Base-by-base conservation (phyloP, 192 early-diverging fungal genomes). In the Coemansia sp. region DNA sequence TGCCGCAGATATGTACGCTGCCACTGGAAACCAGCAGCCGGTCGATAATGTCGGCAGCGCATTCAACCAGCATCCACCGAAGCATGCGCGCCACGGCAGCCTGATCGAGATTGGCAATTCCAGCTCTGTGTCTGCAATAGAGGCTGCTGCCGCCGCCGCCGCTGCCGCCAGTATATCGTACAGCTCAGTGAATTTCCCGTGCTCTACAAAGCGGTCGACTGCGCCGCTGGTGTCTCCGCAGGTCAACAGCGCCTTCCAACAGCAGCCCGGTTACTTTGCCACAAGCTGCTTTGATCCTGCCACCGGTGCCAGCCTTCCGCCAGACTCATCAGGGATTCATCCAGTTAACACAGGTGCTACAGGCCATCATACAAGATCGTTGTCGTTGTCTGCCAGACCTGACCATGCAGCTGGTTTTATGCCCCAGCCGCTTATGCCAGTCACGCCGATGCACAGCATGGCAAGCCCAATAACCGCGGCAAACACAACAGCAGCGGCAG, bases 41-140 rank as follows among this genome's bases (percentile, higher is more conserved):
- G 17, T 41, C 42, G 5, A 19, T 46, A 13, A 25, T 52, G 40
- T 23, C 53, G 40, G 17, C 27, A 59, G 64, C 25, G 52, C 57
- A 23, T 55, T 59, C 4, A 55, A 43, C 56, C 25, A 19, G 44
- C 58, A 34, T 18, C 51, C 57, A 9, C 64, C 57, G 9, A 74
- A 74, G 58, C 66, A 74, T 21, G 62, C 62, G 7, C 66, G 71
- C 43, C 66, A 68, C 27, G 61, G 43, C 53, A 68, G 71, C 41
- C 52, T 68, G 12, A 59, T 63, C 23, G 57, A 57, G 2, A 21
- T 41, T 18, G 15, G 42, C 10, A 7, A 18, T 9, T 33, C 52
- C 18, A 43, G 37, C 11, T 37, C 34, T 18, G 9, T 51, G 13
- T 44, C 56, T 23, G 40, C 56, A 25, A 44, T 58, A 27, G 67